A percentile compares a stretch with the other conserved stretches of the same genome.
Evolutionary conservation across 108 stramenopile species (phyloP).

Genomic region (Nannochloropsis salina): DNA sequence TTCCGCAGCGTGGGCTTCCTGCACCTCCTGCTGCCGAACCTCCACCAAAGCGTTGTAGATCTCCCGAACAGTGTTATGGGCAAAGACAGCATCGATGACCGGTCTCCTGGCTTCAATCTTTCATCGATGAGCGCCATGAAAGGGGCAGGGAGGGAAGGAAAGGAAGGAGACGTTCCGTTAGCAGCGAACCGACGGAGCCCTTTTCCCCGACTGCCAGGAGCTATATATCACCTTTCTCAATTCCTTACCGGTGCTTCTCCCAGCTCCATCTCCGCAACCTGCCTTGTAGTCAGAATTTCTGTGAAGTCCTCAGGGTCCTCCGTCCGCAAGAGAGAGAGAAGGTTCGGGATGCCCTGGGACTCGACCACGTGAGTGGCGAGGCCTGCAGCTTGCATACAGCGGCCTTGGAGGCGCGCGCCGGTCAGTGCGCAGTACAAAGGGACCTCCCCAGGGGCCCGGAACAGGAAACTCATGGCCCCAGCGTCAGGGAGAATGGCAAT

Average conservation of each 20-base stretch:
- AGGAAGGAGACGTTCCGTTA: too few species aligned
- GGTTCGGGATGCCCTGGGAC: neutral
- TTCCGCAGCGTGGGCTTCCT: too few species aligned
- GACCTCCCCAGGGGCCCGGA: conserved; percentile 6
- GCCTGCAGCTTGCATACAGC: neutral
- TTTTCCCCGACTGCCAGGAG: too few species aligned
- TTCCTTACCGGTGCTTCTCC: too few species aligned
- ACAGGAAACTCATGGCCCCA: neutral
- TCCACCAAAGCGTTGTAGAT: neutral
- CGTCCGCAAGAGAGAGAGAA: neutral
- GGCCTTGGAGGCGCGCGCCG: neutral
- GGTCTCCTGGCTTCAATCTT: neutral
- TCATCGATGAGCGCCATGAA: neutral
- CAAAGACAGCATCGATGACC: neutral
- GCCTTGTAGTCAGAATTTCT: too few species aligned
- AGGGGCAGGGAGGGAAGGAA: too few species aligned
- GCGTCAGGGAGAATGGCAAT: neutral
- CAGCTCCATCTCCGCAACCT: too few species aligned
- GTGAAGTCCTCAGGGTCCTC: neutral
- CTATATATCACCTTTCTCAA: too few species aligned
- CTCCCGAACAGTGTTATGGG: neutral
- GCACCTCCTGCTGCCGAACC: too few species aligned
- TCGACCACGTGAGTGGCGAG: neutral
- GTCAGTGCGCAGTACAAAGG: conserved; percentile 16
- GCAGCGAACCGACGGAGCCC: too few species aligned